Evolutionary conservation across 2,329 filamentous ascomycete species (phyloP), one percentile per base, ranked within the genome.

Genomic region (Massarina eburnea): DNA sequence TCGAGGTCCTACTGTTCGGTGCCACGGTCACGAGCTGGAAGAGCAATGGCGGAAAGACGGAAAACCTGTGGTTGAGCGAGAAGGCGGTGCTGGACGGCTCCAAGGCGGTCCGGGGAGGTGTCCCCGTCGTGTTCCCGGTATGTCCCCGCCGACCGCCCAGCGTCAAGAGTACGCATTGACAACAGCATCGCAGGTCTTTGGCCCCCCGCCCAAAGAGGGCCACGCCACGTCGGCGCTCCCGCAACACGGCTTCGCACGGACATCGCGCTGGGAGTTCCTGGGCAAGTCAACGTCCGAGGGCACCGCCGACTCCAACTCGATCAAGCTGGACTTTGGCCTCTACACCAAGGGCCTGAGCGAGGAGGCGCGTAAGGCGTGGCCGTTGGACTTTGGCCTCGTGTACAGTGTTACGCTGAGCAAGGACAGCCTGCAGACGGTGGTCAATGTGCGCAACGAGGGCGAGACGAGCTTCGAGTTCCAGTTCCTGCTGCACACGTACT

Each of bases 301-400:
- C 39, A 80, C 76, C 8, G 55, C 62, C 32, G 70, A 70, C 48
- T 65, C 71, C 10, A 66, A 70, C 40, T 85, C 84, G 39, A 85
- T 97, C 55, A 96, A 95, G 79, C 85, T 99, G 49, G 94, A 99
- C 75, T 97, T 99, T 71, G 94, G 92, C 21, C 84, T 99, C 27
- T 89, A 87, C 41, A 81, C 83, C 21, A 78, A 81, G 41, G 86
- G 85, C 64, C 76, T 97, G 46, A 81, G 80, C 55, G 83, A 85
- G 0, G 80, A 85, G 34, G 80, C 81, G 56, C 83, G 81, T 65
- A 80, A 81, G 59, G 80, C 85, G 19, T 99, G 94, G 94, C 86
- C 88, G 2, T 87, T 86, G 66, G 84, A 88, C 52, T 99, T 99
- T 69, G 88, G 87, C 4, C 80, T 97, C 41, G 86, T 96, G 45